Conservation (phyloP, 345 rosid genomes). For the Salix dunnii region DNA sequence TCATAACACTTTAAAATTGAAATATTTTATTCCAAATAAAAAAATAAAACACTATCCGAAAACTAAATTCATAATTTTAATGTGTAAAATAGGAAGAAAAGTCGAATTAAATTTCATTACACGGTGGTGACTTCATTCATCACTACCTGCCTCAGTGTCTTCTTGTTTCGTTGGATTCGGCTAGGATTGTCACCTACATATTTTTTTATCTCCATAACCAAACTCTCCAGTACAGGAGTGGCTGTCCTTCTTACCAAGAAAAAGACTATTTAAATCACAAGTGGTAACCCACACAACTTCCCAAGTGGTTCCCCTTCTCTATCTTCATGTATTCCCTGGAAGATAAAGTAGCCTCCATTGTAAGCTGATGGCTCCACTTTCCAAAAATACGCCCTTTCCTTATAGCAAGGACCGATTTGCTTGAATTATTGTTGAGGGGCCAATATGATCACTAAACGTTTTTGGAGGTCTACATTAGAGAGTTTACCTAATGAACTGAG, state of each 20-base stretch:
- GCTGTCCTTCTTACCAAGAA: neutral
- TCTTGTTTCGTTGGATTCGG: neutral
- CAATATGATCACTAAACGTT: neutral
- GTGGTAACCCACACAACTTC: conserved; percentile 6
- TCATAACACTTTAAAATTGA: too few relatives aligned
- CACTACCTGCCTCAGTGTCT: too few relatives aligned
- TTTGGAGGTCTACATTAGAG: neutral
- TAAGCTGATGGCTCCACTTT: neutral
- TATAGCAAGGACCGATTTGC: neutral
- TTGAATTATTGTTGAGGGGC: neutral
- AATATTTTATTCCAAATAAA: too few relatives aligned
- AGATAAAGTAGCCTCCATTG: neutral
- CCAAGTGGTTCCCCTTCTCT: conserved; percentile 24
- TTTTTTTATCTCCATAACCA: neutral
- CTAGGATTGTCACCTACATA: neutral
- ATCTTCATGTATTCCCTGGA: conserved; percentile 20
- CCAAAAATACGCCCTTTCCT: too few relatives aligned
- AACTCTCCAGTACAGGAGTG: neutral
- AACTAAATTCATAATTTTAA: too few relatives aligned
- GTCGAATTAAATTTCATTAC: too few relatives aligned
- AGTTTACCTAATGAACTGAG: too few relatives aligned
- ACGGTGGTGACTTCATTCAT: neutral
- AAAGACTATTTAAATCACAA: neutral
- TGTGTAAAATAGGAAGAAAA: too few relatives aligned
- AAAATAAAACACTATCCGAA: too few relatives aligned